Conservation (phyloP, 2,329 filamentous ascomycete species). For the Sporothrix phasma region DNA sequence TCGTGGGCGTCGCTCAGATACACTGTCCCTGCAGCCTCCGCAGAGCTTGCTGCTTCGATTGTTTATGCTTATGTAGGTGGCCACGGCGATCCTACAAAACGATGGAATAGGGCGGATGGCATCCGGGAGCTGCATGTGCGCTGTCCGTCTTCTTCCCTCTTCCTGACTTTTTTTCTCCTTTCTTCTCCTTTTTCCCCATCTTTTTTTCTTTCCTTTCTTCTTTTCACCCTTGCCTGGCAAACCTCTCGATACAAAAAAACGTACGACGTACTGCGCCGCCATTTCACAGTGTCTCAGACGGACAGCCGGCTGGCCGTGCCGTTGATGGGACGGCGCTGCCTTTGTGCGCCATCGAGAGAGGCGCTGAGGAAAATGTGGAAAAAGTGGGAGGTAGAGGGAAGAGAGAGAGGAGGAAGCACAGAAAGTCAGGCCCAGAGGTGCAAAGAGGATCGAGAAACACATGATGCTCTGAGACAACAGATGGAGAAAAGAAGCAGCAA, state of each 20-base stretch:
- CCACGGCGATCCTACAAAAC: neutral
- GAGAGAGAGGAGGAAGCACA: neutral
- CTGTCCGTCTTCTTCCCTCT: neutral
- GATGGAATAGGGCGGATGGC: neutral
- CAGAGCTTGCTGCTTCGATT: neutral
- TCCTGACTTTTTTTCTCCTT: neutral
- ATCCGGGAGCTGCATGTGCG: neutral
- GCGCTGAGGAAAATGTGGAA: too few relatives aligned
- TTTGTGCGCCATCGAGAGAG: neutral
- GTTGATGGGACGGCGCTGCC: neutral
- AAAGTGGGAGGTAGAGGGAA: neutral
- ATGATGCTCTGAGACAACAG: neutral
- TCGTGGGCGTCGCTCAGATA: neutral
- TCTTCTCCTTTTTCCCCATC: too few relatives aligned
- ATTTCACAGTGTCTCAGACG: constrained; percentile 2
- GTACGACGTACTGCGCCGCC: constrained; percentile 1
- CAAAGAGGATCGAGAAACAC: neutral
- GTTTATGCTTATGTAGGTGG: neutral
- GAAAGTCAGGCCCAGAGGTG: neutral
- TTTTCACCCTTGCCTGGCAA: too few relatives aligned
- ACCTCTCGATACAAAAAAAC: too few relatives aligned
- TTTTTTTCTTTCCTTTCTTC: too few relatives aligned
- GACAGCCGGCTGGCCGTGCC: neutral
- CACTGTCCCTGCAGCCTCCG: neutral
- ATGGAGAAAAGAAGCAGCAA: neutral